phyloP scores from a whole-genome alignment of 805 yeast genomes.

The Cyberlindnera maritima region DNA sequence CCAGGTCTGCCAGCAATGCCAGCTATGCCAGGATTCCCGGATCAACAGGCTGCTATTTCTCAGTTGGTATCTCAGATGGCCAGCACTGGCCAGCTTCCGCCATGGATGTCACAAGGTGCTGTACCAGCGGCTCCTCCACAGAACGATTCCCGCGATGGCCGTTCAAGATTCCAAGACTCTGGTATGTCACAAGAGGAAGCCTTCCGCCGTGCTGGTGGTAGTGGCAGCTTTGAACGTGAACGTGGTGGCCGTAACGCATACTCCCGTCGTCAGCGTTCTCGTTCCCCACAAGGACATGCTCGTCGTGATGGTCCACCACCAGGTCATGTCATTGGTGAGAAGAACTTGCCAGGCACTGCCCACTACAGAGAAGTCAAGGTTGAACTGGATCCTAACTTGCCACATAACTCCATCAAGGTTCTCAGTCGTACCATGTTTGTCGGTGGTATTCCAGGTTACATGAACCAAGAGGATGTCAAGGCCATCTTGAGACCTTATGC shows the following conservation, averaged over 20 bases:
- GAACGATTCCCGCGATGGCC: slow-evolving; percentile 10
- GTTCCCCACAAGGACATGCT: slow-evolving; percentile 29
- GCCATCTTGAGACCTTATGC: slow-evolving; percentile 78
- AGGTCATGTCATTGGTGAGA: slow-evolving; percentile 49
- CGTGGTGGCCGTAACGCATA: slow-evolving; percentile 19
- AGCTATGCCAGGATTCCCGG: slow-evolving; percentile 26
- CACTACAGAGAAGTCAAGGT: slow-evolving; percentile 77
- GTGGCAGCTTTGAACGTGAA: slow-evolving; percentile 17
- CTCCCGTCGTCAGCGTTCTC: slow-evolving; percentile 26
- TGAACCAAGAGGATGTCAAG: slow-evolving; percentile 73
- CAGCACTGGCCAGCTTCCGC: slow-evolving; percentile 25
- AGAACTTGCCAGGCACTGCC: slow-evolving; percentile 66
- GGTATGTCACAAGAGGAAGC: slow-evolving; percentile 27
- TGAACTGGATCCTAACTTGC: slow-evolving; percentile 65
- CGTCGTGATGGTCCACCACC: slow-evolving; percentile 24
- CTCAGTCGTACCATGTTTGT: slow-evolving; percentile 87
- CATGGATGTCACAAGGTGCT: slow-evolving; percentile 20
- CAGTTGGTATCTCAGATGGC: slow-evolving; percentile 30
- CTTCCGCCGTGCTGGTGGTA: slow-evolving; percentile 25
- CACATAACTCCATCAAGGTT: slow-evolving; percentile 78
- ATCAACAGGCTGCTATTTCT: slow-evolving; percentile 41
- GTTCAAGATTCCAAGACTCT: slow-evolving; percentile 11
- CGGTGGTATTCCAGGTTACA: slow-evolving; percentile 86
- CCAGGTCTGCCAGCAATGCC: slow-evolving; percentile 17
- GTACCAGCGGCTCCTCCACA: slow-evolving; percentile 10